Percentiles rank a stretch among this genome's conserved stretches.
phyloP scores from a whole-genome alignment of 768 basidiomycete genomes.

The Boletus speciosus region DNA sequence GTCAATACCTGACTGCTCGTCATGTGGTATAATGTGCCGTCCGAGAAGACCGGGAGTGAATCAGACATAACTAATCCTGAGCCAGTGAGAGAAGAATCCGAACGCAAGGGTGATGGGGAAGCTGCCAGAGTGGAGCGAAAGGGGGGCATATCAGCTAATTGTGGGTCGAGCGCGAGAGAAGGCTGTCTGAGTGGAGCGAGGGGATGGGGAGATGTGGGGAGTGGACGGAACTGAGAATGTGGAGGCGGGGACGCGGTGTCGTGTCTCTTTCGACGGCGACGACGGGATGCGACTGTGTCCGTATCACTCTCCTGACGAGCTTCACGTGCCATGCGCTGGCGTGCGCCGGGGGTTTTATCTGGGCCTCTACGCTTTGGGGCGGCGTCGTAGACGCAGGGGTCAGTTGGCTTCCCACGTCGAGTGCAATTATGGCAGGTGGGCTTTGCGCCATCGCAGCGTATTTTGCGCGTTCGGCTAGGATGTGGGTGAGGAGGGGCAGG shows the following conservation, averaged over 20 bases:
- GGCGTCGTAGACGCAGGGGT: slow-evolving; percentile 63
- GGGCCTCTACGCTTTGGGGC: slow-evolving; percentile 78
- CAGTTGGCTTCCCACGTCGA: slow-evolving; percentile 43
- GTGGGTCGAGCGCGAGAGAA: slow-evolving; percentile 25
- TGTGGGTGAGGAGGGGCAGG: slow-evolving; percentile 1
- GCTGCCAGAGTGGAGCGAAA: slow-evolving; percentile 9
- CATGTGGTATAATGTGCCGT: slow-evolving; percentile 10
- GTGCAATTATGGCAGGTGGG: slow-evolving; percentile 73
- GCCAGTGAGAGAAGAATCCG: neutral
- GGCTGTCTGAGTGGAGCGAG: slow-evolving; percentile 5
- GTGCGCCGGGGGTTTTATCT: slow-evolving; percentile 75
- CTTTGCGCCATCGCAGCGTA: slow-evolving; percentile 79
- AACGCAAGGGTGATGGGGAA: neutral
- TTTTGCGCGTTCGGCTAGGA: slow-evolving; percentile 69
- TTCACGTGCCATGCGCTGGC: slow-evolving; percentile 56
- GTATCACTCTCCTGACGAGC: slow-evolving; percentile 32
- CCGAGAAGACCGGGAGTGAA: slow-evolving; percentile 6
- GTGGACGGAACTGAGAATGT: neutral
- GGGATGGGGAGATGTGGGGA: neutral
- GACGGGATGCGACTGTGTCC: slow-evolving; percentile 23
- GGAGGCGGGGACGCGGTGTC: neutral
- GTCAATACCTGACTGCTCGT: slow-evolving; percentile 31
- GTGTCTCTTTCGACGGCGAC: slow-evolving; percentile 20
- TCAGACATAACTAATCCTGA: slow-evolving; percentile 9
- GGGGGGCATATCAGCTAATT: slow-evolving; percentile 16